Conservation (phyloP, 2,329 filamentous ascomycete species). For the Fusarium buharicum region DNA sequence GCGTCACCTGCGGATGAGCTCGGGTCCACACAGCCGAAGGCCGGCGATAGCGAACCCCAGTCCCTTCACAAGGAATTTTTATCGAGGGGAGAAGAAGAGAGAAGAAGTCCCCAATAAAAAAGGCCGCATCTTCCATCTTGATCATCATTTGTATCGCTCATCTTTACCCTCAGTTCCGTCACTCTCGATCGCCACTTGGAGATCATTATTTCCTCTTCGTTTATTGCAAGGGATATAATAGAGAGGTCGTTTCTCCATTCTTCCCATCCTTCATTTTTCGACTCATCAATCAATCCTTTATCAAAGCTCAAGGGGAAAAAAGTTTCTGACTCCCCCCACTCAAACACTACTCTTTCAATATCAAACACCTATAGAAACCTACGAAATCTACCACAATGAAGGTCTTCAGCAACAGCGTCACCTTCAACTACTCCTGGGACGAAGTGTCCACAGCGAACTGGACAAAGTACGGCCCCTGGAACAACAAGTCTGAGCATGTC, state of each 20-base stretch:
- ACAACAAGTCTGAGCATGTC: conserved; percentile 97
- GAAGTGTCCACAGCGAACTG: conserved; percentile 98
- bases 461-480: conserved; percentile 99
- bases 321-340: conserved; percentile 28
- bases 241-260: conserved; percentile 10
- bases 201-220: conserved; percentile 29
- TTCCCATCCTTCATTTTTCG: conserved; percentile 1
- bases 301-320: conserved; percentile 21
- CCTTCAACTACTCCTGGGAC: conserved; percentile 98
- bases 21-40: conserved; percentile 38
- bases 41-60: conserved; percentile 44
- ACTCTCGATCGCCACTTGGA: conserved; percentile 33
- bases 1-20: conserved; percentile 28
- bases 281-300: neutral
- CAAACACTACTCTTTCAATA: conserved; percentile 15
- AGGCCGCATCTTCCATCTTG: conserved; percentile 36
- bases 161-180: conserved; percentile 31
- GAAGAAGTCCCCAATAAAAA: conserved; percentile 33
- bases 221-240: conserved; percentile 32
- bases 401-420: conserved; percentile 89
- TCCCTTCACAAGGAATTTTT: conserved; percentile 47
- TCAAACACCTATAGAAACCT: conserved; percentile 2
- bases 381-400: conserved; percentile 72
- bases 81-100: conserved; percentile 8
- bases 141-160: conserved; percentile 13